Base-by-base conservation (phyloP, 75 land plant genomes). In the Pinus tabuliformis region DNA sequence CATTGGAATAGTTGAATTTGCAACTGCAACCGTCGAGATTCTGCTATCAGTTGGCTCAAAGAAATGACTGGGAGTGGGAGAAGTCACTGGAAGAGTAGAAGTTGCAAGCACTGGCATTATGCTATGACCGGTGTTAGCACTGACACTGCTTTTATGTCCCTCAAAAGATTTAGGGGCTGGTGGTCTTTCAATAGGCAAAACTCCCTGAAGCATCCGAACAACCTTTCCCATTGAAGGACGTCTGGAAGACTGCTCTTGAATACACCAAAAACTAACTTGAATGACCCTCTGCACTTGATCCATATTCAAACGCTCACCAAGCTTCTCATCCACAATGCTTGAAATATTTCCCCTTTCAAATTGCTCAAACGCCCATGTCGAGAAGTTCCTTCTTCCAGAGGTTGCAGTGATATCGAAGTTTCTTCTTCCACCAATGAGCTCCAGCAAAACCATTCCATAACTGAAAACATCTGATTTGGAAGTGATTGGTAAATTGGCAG, bases 141-240 rank as follows among this genome's bases (percentile, higher is more conserved):
- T 87, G 58, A 77, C 78, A 24, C 81, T 78, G 33, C 79, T 64
- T 7, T 68, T 14, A 64, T 77, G 76, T 12, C 77, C 84, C 22
- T 84, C 87, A 6, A 72, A 59, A 11, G 81, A 58, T 72, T 81
- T 86, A 9, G 91, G 93, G 8, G 85, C 85, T 17, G 91, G 91
- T n/a, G 93, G 91, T 63, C 57, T 86, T 61, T 79, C 89, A 13
- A 84, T 81, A 12, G 75, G 83, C 24, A 77, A 59, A 52, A 86
- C 79, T 42, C 95, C 95, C 75, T 93, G 94, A 12, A 93, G 58
- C 94, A 93, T 86, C 70, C 91, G 94, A 16, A 93, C 91, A 37
- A 93, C 89, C 70, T 84, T 91, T 33, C 89, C 83, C 94, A 93
- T 93, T 60, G 78, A 80, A 17, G 95, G 95, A 78, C 95, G 73